These are phyloP conservation scores for Letharia columbiana DNA, from an alignment of 495 filamentous ascomycete genomes.

Conservation along the genomic window DNA sequence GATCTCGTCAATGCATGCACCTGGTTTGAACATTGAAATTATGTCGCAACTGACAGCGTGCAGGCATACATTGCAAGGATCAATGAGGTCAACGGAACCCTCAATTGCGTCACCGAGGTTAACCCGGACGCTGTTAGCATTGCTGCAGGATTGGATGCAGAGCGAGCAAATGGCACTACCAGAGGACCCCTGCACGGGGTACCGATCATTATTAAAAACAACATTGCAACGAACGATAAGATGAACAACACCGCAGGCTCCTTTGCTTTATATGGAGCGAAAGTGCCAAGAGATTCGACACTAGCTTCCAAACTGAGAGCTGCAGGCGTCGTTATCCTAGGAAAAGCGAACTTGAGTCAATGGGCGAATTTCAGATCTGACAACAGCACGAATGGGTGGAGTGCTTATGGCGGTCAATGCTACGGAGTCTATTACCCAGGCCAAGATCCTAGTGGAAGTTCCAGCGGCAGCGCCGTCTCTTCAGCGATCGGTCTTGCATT, in stretches of 20 bases:
- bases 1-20: constrained; percentile 45
- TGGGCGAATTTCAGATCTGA: constrained; percentile 46
- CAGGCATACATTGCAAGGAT: constrained; percentile 47
- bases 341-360: constrained; percentile 47
- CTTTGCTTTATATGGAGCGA: constrained; percentile 45
- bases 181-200: constrained; percentile 49
- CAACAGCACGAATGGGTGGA: constrained; percentile 48
- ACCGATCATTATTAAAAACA: constrained; percentile 61
- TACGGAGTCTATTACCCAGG: constrained; percentile 40
- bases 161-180: constrained; percentile 38
- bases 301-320: constrained; percentile 41
- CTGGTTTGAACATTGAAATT: not conserved
- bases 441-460: constrained; percentile 48
- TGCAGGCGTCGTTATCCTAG: constrained; percentile 46
- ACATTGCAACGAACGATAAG: constrained; percentile 53
- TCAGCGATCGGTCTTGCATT: constrained; percentile 42
- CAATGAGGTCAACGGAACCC: constrained; percentile 42
- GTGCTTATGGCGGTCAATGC: constrained; percentile 42
- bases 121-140: constrained; percentile 49
- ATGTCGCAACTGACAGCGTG: constrained; percentile 10
- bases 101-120: constrained; percentile 46
- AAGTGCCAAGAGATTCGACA: constrained; percentile 38
- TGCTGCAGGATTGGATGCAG: constrained; percentile 42
- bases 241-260: constrained; percentile 60
- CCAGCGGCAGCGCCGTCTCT: constrained; percentile 44